These are phyloP conservation scores for Phytophthora rubi DNA, from an alignment of 352 stramenopile genomes.

Conservation along the genomic window DNA sequence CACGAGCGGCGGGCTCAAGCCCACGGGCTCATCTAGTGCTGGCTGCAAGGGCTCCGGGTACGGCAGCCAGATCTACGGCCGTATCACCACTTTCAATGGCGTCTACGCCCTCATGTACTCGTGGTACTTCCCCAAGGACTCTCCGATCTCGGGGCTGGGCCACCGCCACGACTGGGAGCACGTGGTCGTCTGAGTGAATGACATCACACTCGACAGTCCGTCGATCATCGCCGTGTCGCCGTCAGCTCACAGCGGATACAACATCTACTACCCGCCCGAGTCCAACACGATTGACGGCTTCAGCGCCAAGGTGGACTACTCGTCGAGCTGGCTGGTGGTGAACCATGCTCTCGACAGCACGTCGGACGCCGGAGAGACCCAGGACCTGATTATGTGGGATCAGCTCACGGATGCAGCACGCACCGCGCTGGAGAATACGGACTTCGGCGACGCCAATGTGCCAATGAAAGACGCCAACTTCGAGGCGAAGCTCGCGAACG, in stretches of 20 bases:
- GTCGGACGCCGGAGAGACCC: slow-evolving; percentile 24
- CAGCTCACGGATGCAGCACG: slow-evolving; percentile 32
- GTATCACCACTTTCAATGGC: slow-evolving; percentile 17
- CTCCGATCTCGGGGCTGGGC: slow-evolving; percentile 30
- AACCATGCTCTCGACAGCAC: slow-evolving; percentile 36
- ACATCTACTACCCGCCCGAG: slow-evolving; percentile 33
- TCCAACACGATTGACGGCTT: slow-evolving; percentile 22
- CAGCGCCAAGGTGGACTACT: slow-evolving; percentile 37
- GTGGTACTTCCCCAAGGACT: slow-evolving; percentile 58
- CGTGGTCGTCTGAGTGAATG: slow-evolving; percentile 23
- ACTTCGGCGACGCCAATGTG: slow-evolving; percentile 42
- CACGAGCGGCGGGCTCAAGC: slow-evolving; percentile 41
- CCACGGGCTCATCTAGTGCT: slow-evolving; percentile 31
- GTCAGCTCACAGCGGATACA: slow-evolving; percentile 36
- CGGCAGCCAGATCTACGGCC: slow-evolving; percentile 21
- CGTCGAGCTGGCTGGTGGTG: slow-evolving; percentile 25
- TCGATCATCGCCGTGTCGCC: slow-evolving; percentile 30
- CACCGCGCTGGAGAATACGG: slow-evolving; percentile 35
- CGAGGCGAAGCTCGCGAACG: slow-evolving; percentile 31
- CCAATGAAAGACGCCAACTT: slow-evolving; percentile 45
- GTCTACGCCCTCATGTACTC: slow-evolving; percentile 41
- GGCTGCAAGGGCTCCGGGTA: slow-evolving; percentile 32
- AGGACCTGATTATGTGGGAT: slow-evolving; percentile 39
- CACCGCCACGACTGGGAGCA: slow-evolving; percentile 1
- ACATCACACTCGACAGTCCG: slow-evolving; percentile 25